Conservation (phyloP, 345 rosid species). For the Rubroshorea leprosula region DNA sequence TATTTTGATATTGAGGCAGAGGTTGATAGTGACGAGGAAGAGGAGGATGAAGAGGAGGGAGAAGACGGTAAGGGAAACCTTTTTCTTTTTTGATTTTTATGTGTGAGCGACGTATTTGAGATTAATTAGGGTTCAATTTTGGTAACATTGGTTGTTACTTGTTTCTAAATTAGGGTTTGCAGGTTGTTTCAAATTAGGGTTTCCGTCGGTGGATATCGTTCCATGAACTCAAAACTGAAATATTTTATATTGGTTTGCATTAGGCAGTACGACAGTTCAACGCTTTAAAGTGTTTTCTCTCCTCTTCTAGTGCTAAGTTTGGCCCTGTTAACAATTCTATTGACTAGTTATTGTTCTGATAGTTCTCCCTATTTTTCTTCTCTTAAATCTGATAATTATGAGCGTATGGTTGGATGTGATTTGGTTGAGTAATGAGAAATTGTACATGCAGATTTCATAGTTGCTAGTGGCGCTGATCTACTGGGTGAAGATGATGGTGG, state of each 20-base stretch:
- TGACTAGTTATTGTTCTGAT: not conserved
- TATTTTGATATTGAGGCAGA: slow-evolving; percentile 61
- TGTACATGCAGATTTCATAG: slow-evolving; percentile 64
- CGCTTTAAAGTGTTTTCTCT: not conserved
- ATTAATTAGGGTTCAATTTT: not conserved
- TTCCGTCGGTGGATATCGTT: too few relatives aligned
- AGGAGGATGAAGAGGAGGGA: slow-evolving; percentile 76
- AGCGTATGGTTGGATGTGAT: not conserved
- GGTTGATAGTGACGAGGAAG: slow-evolving; percentile 79
- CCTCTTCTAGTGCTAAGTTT: too few relatives aligned
- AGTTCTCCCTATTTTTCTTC: not conserved
- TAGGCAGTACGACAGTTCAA: too few relatives aligned
- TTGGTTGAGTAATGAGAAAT: slow-evolving; percentile 4
- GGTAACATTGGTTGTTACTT: not conserved
- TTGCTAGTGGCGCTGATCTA: slow-evolving; percentile 62
- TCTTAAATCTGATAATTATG: not conserved
- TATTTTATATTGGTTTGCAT: not conserved
- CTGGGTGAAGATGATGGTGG: slow-evolving; percentile 73
- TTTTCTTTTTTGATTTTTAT: not conserved
- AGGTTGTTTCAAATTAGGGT: too few relatives aligned
- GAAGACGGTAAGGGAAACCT: slow-evolving; percentile 45
- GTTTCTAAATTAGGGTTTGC: too few relatives aligned
- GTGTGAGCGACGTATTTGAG: not conserved
- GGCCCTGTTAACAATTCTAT: too few relatives aligned
- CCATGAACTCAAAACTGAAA: not conserved